Base-by-base conservation (phyloP, 306 rosid genomes). In the Chamaecrista fasciculata region DNA sequence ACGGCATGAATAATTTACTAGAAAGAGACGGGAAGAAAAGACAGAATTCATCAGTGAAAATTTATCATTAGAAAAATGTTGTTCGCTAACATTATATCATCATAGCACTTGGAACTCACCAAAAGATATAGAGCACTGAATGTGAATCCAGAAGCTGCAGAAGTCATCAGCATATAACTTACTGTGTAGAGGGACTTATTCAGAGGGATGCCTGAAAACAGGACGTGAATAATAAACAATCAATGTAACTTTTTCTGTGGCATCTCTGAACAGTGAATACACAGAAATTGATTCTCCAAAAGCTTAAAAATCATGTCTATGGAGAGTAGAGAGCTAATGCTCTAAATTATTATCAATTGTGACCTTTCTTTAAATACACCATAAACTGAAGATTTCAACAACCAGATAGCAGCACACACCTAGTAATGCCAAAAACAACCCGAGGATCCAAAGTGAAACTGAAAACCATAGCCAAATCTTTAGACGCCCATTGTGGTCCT, bases 401-500 rank as follows among this genome's bases (percentile, higher is more conserved):
- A 63, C 43, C 10, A 12, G 62, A 24, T 52, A 46, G 18, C 62
- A 71, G 60, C 56, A 49, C 82, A 46, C 29, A 87, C 93, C 93
- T 87, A 76, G 21, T 36, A 80, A 4, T 2, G 86, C 78, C 52
- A 89, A 75, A 69, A 75, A 43, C 40, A 82, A 70, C 31, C 98
- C 98, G 15, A 93, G 79, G 23, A 67, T 79, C 36, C 88, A 82
- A 23, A 61, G 71, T 37, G 77, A 76, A 67, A 82, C 57, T 56
- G 98, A 86, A 62, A 83, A 79, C 28, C 81, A 46, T 28, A 82
- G 74, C 95, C 96, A 90, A 79, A 47, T 71, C 20, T 73, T 4
- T 47, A 85, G 72, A 70, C 98, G 96, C 63, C 47, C 76, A 71
- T 69, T 90, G 87, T 93, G 98, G 51, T 87, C 96, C 98, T 93